These are phyloP conservation scores for Stromatinia cepivora DNA, from an alignment of 2,329 filamentous ascomycete genomes.

Conservation along the genomic window DNA sequence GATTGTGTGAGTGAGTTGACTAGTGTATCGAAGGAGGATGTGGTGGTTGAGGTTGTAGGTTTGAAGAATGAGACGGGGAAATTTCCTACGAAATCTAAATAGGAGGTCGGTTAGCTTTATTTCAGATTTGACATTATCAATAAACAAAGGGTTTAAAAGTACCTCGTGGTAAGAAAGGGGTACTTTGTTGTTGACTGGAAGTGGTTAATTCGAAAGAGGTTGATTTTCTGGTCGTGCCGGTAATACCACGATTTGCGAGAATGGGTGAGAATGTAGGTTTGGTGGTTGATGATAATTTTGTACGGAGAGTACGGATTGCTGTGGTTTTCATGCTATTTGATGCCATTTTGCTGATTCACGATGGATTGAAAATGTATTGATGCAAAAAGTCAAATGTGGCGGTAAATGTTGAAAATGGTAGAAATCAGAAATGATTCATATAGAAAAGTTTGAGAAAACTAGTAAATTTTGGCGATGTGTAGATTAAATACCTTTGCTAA, in stretches of 20 bases:
- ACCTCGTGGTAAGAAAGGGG: conserved; percentile 20
- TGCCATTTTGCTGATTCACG: conserved; percentile 10
- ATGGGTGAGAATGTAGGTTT: conserved; percentile 11
- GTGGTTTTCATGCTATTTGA: conserved; percentile 17
- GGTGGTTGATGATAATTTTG: conserved; percentile 10
- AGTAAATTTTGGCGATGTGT: not conserved
- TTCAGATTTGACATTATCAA: not conserved
- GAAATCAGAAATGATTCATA: not conserved
- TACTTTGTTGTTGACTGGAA: not conserved
- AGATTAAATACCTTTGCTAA: conserved; percentile 20
- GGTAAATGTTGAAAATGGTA: not conserved
- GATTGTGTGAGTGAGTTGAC: conserved; percentile 27
- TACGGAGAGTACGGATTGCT: conserved; percentile 17
- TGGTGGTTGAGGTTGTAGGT: conserved; percentile 4
- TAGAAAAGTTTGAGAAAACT: not conserved
- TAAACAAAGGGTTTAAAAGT: not conserved
- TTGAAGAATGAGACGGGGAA: not conserved
- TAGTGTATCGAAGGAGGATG: conserved; percentile 29
- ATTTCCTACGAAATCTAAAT: conserved; percentile 13
- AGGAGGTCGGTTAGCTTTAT: conserved; percentile 6
- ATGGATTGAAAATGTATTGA: not conserved
- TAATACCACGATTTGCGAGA: conserved; percentile 17
- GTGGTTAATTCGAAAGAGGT: conserved; percentile 14
- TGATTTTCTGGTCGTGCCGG: conserved; percentile 24
- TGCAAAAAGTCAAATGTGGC: not conserved